Conservation (phyloP, 2,329 filamentous ascomycete species). For the Thermothelomyces thermophilus region DNA sequence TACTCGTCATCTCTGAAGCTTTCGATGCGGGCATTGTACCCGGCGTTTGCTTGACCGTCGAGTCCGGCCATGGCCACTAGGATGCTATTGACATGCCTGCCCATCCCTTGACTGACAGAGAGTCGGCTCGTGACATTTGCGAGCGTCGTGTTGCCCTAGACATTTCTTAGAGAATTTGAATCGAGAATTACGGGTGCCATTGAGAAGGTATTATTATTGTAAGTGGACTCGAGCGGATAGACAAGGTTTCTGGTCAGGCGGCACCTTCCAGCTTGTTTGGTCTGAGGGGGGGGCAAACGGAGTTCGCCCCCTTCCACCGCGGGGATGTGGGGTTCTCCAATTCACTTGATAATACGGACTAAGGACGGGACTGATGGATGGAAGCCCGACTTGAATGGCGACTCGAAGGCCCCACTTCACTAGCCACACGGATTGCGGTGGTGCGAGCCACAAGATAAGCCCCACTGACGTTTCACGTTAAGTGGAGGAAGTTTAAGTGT, state of each 20-base stretch:
- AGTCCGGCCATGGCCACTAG: conserved; percentile 3
- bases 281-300: conserved; percentile 14
- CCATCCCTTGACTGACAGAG: neutral
- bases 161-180: neutral
- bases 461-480: neutral
- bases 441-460: neutral
- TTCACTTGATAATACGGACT: neutral
- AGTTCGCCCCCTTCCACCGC: conserved; percentile 25
- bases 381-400: neutral
- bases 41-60: conserved; percentile 12
- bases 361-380: no score
- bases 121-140: neutral
- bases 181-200: neutral
- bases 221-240: neutral
- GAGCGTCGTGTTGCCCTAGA: neutral
- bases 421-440: neutral
- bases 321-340: conserved; percentile 11
- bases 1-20: conserved; percentile 54
- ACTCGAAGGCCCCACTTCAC: no score
- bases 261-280: conserved; percentile 4
- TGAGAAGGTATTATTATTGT: neutral
- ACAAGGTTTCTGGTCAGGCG: conserved; percentile 5
- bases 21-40: conserved; percentile 56
- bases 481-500: conserved; percentile 19
- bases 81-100: conserved; percentile 20